Conservation (phyloP, 441 rosid genomes). For the Eruca vesicaria region DNA sequence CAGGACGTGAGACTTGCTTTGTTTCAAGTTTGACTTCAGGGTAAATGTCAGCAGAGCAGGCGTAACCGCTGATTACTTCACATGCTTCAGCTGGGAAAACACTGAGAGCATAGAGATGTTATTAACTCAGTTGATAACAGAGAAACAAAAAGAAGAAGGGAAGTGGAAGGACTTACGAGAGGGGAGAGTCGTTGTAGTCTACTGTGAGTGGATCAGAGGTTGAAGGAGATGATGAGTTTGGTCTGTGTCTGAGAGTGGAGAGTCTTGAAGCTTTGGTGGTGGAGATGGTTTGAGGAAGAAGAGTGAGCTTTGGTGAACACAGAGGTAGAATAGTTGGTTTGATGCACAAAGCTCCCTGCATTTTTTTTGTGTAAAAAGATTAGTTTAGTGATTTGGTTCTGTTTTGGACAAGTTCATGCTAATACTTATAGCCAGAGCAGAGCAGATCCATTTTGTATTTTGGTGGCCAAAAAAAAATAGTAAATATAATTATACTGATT, state of each 20-base stretch:
- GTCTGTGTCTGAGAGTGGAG: conserved; percentile 33
- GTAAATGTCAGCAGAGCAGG: conserved; percentile 60
- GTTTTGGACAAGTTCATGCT: not conserved
- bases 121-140: not conserved
- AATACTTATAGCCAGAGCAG: conserved; percentile 24
- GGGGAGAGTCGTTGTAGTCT: conserved; percentile 48
- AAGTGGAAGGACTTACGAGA: conserved; percentile 49
- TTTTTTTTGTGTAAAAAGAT: conserved; percentile 2
- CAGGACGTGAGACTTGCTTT: conserved; percentile 34
- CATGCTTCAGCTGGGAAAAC: conserved; percentile 93
- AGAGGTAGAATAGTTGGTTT: conserved; percentile 47
- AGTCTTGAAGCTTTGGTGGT: conserved; percentile 34
- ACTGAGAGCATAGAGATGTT: conserved; percentile 35
- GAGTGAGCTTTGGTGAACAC: conserved; percentile 31
- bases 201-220: conserved; percentile 40
- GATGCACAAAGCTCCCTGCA: conserved; percentile 53
- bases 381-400: conserved; percentile 10
- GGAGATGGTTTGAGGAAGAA: conserved; percentile 31
- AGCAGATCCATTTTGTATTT: not conserved
- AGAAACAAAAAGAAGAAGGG: not conserved
- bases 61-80: conserved; percentile 72
- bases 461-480: not conserved
- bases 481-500: not conserved
- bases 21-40: conserved; percentile 63
- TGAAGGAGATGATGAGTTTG: conserved; percentile 36